Evolutionary conservation across 345 rosid species (phyloP).

Genomic region (Eucalyptus sp.): DNA sequence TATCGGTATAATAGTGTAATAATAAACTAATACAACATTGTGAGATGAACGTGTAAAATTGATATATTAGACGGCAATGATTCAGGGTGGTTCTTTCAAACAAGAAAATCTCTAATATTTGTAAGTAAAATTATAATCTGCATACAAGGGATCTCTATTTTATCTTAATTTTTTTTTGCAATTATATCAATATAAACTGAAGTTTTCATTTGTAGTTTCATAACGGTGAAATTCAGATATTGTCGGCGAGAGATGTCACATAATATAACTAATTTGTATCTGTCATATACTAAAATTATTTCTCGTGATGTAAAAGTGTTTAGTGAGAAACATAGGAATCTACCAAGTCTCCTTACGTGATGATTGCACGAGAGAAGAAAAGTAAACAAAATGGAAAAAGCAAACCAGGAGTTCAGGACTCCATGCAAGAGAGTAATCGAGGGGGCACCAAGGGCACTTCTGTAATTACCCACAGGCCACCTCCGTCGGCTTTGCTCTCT

Average conservation of each 20-base stretch:
- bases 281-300: background rate
- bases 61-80: background rate
- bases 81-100: rapidly evolving
- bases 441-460: background rate
- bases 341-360: background rate
- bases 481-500: background rate
- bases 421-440: background rate
- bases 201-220: background rate
- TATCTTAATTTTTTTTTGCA: background rate
- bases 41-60: background rate
- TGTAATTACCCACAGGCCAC: background rate
- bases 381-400: background rate
- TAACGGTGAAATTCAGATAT: rapidly evolving
- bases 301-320: background rate
- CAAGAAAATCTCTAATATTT: background rate
- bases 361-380: background rate
- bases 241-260: rapidly evolving
- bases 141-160: rapidly evolving
- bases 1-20: background rate
- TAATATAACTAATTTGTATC: background rate
- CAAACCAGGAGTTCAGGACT: background rate
- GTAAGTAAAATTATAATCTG: background rate
- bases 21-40: background rate
- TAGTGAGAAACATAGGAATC: background rate
- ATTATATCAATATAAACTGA: background rate